phyloP scores from a whole-genome alignment of 2,329 filamentous ascomycete genomes.

The Stagonosporopsis cucurbitacearum region DNA sequence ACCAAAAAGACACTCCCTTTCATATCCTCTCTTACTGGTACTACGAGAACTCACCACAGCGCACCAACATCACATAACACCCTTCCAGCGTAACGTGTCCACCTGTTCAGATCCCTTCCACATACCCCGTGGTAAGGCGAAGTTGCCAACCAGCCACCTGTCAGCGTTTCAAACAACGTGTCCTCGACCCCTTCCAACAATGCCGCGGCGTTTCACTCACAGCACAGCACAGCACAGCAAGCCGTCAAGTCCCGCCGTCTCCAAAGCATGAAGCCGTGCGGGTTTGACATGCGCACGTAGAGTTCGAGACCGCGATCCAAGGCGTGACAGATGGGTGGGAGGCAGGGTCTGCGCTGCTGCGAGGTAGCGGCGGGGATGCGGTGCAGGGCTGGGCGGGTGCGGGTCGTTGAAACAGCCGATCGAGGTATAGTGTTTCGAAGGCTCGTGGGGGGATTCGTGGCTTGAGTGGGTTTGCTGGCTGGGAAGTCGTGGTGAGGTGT shows the following conservation, averaged over 20 bases:
- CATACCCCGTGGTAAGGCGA: not conserved
- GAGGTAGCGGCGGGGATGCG: not conserved
- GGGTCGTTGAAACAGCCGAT: not conserved
- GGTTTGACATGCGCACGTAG: conserved; percentile 7
- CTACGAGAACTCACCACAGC: not conserved
- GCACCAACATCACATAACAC: too few relatives aligned
- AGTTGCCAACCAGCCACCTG: not conserved
- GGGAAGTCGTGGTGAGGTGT: not conserved
- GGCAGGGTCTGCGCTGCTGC: conserved; percentile 7
- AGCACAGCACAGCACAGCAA: too few relatives aligned
- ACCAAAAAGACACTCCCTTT: too few relatives aligned
- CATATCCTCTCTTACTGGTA: too few relatives aligned
- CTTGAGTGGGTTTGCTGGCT: too few relatives aligned
- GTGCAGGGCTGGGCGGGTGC: not conserved
- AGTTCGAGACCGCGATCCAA: conserved; percentile 6
- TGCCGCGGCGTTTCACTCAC: conserved; percentile 7
- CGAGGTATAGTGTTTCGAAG: not conserved
- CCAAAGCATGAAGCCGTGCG: conserved; percentile 19
- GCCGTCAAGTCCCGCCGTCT: conserved; percentile 5
- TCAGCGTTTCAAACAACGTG: conserved; percentile 3
- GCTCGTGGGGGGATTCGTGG: not conserved
- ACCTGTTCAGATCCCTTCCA: not conserved
- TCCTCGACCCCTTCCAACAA: not conserved
- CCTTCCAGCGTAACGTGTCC: too few relatives aligned
- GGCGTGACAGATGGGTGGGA: conserved; percentile 1